Percentiles rank a stretch among this genome's conserved stretches.
Evolutionary conservation across 2,329 filamentous ascomycete species (phyloP).

Genomic region (Hypocrella siamensis): DNA sequence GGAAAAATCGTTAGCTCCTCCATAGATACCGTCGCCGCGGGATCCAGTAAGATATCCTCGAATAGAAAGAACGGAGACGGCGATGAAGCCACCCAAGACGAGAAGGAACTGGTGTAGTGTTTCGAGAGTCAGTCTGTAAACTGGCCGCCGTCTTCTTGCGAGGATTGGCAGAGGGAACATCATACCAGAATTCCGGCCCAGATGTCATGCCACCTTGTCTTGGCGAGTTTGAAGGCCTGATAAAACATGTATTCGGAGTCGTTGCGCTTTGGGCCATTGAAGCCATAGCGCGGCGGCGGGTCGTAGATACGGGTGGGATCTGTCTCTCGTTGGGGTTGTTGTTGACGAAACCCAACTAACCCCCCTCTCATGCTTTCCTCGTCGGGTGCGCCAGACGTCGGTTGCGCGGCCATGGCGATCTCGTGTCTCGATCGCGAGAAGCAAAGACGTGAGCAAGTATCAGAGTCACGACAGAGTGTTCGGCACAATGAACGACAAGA

Average conservation of each 20-base stretch:
- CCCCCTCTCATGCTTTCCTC: not conserved
- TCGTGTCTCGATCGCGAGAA: too few relatives aligned
- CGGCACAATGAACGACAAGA: too few relatives aligned
- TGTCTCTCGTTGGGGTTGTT: constrained; percentile 4
- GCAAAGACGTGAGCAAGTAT: too few relatives aligned
- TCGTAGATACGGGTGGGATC: constrained; percentile 9
- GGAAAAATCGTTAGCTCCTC: constrained; percentile 44
- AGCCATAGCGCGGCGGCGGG: constrained; percentile 16
- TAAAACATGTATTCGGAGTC: constrained; percentile 49
- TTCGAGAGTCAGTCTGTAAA: not conserved
- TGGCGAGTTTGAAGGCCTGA: constrained; percentile 66
- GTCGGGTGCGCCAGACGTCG: too few relatives aligned
- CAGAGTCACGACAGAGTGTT: too few relatives aligned
- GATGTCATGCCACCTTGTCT: constrained; percentile 76
- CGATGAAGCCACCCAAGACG: constrained; percentile 58
- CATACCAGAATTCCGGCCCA: constrained; percentile 72
- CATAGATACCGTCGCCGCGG: constrained; percentile 61
- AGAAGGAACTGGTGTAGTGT: constrained; percentile 40
- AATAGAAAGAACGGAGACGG: constrained; percentile 60
- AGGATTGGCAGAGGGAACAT: not conserved
- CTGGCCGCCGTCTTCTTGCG: too few relatives aligned
- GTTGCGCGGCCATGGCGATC: too few relatives aligned
- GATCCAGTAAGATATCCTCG: constrained; percentile 52
- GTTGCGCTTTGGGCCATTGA: constrained; percentile 19
- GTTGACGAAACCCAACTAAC: constrained; percentile 1